Percentiles rank a stretch among this genome's conserved stretches.
Evolutionary conservation across 2,329 filamentous ascomycete species (phyloP).

Genomic region (Monosporascus sp.): DNA sequence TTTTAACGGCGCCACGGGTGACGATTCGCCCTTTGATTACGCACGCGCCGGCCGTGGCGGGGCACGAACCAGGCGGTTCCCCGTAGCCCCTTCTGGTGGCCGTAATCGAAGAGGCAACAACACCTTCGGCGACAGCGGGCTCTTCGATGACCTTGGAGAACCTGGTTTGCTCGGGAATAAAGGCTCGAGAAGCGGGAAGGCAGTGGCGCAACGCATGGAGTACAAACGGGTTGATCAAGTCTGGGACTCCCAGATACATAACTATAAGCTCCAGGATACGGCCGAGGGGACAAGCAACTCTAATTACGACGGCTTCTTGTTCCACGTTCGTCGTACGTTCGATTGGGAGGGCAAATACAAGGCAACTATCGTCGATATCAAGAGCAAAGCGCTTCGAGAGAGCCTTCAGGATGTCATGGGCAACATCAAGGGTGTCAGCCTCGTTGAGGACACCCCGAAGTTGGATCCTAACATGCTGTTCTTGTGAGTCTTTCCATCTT

Average conservation of each 20-base stretch:
- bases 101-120: background rate
- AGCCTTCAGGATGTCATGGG: constrained; percentile 68
- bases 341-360: constrained; percentile 79
- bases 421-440: constrained; percentile 68
- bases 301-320: constrained; percentile 72
- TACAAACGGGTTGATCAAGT: constrained; percentile 51
- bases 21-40: background rate
- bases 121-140: background rate
- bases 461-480: constrained; percentile 68
- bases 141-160: constrained; percentile 2
- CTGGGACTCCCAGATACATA: constrained; percentile 46
- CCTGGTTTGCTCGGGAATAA: background rate
- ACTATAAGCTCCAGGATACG: constrained; percentile 51
- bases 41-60: constrained; percentile 1
- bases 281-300: constrained; percentile 38
- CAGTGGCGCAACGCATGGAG: constrained; percentile 22
- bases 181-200: constrained; percentile 12
- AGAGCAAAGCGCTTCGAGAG: constrained; percentile 72
- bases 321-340: constrained; percentile 77
- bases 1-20: background rate
- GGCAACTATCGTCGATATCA: constrained; percentile 72
- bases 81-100: background rate
- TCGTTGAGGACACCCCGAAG: constrained; percentile 74
- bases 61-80: background rate
- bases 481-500: constrained; percentile 36